Evolutionary conservation across 2,329 filamentous ascomycete genomes (phyloP), one percentile per base, ranked within the genome.

Genomic region (Aspergillus luchuensis): DNA sequence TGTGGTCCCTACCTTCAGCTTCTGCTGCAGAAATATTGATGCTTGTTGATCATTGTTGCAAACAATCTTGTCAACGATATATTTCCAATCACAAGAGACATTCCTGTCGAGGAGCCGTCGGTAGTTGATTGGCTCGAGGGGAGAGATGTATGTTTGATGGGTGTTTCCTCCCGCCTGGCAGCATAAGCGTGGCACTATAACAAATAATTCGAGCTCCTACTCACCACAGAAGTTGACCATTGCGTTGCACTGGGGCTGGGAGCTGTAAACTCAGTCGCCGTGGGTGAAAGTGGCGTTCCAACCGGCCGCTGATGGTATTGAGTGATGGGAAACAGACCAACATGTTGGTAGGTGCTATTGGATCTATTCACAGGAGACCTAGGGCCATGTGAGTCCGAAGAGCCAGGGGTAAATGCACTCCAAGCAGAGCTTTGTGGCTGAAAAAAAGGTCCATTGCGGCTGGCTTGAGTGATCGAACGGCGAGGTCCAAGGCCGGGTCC

Each of bases 1-100:
- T 0, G 89, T 84, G 4, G 93, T 97, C 61, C 93, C 93, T 63
- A 97, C 91, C 80, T 99, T 99, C 69, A 99, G 90, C 81, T 99
- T 99, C 80, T 99, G 95, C 76, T 99, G 95, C 48, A 99, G 83
- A 79, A 99, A 99, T 71, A 99, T 98, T 2, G 95, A 99, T 8
- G 96, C 95, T 78, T 99, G 95, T 78, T 99, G 95, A 73, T 99
- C 95, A 76, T 99, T 98, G 81, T 93, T 97, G 85, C 92, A 96
- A 67, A 99, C 93, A 74, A 99, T 99, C 83, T 98, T 98, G 81
- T 99, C 94, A 58, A 99, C 95, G 69, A 99, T 97, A 75, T 97
- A 97, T 80, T 95, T 96, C 95, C 94, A 99, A 80, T 99, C 96
- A 80, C 94, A 98, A 72, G 91, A 96, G 77, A 96, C 92, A 74